These are phyloP conservation scores for Geopyxis carbonaria DNA, from an alignment of 495 filamentous ascomycete species.

Conservation along the genomic window DNA sequence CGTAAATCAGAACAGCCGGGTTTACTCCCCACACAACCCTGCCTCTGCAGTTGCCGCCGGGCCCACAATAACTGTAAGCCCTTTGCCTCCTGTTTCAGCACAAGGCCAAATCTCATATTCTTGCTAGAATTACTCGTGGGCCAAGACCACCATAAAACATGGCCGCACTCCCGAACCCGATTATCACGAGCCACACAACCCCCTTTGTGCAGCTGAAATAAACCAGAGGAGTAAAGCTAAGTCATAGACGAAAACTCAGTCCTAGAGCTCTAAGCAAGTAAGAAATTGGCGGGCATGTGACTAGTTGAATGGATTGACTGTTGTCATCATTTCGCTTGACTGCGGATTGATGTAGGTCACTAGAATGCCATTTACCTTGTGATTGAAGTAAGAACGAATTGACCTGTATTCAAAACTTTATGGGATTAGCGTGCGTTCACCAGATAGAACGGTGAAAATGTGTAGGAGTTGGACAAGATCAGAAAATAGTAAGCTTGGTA, in stretches of 20 bases:
- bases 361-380: neutral
- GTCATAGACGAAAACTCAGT: neutral
- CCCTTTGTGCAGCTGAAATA: constrained; percentile 2
- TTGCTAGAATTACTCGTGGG: no score
- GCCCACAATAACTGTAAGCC: constrained; percentile 5
- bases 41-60: constrained; percentile 3
- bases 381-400: neutral
- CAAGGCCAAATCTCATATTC: constrained; percentile 6
- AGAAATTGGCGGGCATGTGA: constrained; percentile 4
- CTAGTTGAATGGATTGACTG: constrained; percentile 11
- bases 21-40: constrained; percentile 4
- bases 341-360: neutral
- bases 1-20: constrained; percentile 5
- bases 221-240: neutral
- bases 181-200: constrained; percentile 1
- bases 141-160: neutral
- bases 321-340: constrained; percentile 8
- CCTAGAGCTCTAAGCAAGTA: constrained; percentile 2
- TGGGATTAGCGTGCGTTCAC: neutral
- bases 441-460: neutral
- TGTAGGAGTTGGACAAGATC: neutral
- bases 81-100: constrained; percentile 2
- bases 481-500: constrained; percentile 4
- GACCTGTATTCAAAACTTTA: neutral
- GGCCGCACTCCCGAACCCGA: neutral